Conservation (phyloP, 345 rosid species). For the Salix exigua region DNA sequence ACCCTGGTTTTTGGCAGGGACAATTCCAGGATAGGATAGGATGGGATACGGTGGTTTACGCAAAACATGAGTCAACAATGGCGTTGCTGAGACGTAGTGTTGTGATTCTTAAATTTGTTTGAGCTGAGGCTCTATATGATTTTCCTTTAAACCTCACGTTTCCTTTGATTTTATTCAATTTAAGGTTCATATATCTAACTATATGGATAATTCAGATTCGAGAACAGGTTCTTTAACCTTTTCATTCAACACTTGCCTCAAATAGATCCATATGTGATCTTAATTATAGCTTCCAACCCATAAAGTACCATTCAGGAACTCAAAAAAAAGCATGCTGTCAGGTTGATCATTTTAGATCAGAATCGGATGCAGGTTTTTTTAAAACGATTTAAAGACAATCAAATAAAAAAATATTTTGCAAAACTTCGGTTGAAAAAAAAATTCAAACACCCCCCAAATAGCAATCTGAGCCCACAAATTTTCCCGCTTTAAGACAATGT, state of each 20-base stretch:
- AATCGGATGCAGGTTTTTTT: background rate
- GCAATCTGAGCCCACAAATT: background rate
- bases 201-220: background rate
- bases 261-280: background rate
- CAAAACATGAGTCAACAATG: background rate
- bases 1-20: conserved; percentile 74
- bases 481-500: background rate
- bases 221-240: background rate
- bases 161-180: background rate
- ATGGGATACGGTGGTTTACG: background rate
- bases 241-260: background rate
- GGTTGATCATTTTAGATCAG: background rate
- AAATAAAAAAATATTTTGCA: no score
- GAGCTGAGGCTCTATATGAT: background rate
- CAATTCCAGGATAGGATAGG: conserved; percentile 50
- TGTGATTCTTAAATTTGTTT: background rate
- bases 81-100: background rate
- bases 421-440: no score
- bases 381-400: no score
- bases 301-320: background rate
- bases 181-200: background rate
- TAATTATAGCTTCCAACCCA: background rate
- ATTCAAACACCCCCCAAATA: no score
- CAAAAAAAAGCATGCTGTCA: no score
- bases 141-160: background rate